A percentile compares a stretch with the other conserved stretches of the same genome.
These are phyloP conservation scores for Gentiana dahurica DNA, from an alignment of 257 asterid genomes.

Conservation along the genomic window DNA sequence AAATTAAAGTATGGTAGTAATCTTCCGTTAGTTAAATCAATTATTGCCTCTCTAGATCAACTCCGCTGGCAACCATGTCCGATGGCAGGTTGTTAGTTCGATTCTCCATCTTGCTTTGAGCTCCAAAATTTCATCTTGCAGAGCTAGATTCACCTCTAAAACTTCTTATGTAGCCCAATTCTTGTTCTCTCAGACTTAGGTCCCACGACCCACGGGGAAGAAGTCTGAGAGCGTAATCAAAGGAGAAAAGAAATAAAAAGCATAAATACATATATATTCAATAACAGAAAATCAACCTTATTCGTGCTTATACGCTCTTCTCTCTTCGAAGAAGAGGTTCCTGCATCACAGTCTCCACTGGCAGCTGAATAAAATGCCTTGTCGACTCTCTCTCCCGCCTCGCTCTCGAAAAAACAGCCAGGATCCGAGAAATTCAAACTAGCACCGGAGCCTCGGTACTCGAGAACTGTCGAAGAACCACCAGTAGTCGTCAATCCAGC, in stretches of 20 bases:
- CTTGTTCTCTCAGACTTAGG: too few relatives aligned
- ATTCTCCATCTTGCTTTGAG: too few relatives aligned
- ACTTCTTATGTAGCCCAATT: too few relatives aligned
- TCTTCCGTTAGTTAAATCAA: too few relatives aligned
- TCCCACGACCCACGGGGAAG: neutral
- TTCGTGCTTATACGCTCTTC: constrained; percentile 10
- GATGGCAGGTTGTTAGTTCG: too few relatives aligned
- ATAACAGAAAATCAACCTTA: constrained; percentile 6
- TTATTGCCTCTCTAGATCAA: too few relatives aligned
- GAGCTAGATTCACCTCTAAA: too few relatives aligned
- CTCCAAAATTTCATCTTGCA: too few relatives aligned
- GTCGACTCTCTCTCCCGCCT: constrained; percentile 16
- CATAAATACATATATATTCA: neutral
- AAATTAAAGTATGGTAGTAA: too few relatives aligned
- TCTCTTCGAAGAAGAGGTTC: constrained; percentile 33
- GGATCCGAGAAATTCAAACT: constrained; percentile 66
- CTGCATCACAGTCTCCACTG: constrained; percentile 39
- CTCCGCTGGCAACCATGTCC: too few relatives aligned
- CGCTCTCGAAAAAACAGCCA: constrained; percentile 25
- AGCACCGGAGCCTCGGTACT: constrained; percentile 22
- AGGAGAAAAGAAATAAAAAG: neutral
- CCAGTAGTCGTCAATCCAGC: constrained; percentile 28
- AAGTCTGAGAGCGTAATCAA: neutral
- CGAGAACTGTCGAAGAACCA: constrained; percentile 14
- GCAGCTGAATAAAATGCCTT: constrained; percentile 18